phyloP scores from a whole-genome alignment of 805 yeast species.

The Middelhovenomyces tepae region DNA sequence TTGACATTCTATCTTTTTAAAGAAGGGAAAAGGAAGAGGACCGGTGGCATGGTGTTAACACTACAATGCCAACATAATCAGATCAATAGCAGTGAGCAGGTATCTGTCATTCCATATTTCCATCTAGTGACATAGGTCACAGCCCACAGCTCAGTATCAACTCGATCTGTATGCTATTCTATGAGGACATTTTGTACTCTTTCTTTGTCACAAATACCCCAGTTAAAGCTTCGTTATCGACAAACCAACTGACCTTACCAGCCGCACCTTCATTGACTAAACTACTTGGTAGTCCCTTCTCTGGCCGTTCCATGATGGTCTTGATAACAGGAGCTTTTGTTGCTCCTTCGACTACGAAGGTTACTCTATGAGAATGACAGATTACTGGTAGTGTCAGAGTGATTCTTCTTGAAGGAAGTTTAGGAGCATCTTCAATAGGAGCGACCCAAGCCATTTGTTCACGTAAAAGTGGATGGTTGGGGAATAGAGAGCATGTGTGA shows the following conservation, averaged over 20 bases:
- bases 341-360: constrained; percentile 94
- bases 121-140: no score
- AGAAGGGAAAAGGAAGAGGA: no score
- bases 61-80: no score
- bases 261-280: constrained; percentile 95
- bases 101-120: no score
- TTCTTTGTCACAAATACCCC: constrained; percentile 70
- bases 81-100: no score
- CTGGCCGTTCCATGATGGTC: constrained; percentile 93
- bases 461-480: constrained; percentile 79
- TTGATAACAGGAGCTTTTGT: constrained; percentile 89
- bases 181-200: constrained; percentile 63
- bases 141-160: no score
- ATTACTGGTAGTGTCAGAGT: constrained; percentile 91
- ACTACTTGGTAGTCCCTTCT: constrained; percentile 88
- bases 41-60: no score
- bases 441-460: constrained; percentile 93
- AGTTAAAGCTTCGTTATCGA: constrained; percentile 82
- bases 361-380: constrained; percentile 84
- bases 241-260: constrained; percentile 95
- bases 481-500: constrained; percentile 93
- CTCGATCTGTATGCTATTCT: no score
- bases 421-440: constrained; percentile 86
- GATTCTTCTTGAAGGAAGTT: constrained; percentile 77
- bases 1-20: no score